Evolutionary conservation across 352 stramenopile genomes (phyloP).

Genomic region (Pythium diclinum): DNA sequence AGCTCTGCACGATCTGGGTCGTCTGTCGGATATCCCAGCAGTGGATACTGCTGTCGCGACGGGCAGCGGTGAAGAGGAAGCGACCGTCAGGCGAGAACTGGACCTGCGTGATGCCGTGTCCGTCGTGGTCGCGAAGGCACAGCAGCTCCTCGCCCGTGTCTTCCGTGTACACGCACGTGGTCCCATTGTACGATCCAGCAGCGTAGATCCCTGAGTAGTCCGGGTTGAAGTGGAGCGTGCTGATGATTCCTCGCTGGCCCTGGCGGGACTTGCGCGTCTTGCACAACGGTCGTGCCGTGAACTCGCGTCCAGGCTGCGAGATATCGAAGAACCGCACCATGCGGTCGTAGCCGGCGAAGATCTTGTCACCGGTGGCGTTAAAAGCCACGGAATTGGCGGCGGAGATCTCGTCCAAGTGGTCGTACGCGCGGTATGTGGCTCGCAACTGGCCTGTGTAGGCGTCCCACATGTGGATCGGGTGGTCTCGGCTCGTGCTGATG

Average conservation of each 20-base stretch:
- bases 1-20: conserved; percentile 61
- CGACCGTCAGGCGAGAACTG: conserved; percentile 72
- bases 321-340: conserved; percentile 84
- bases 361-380: conserved; percentile 68
- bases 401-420: conserved; percentile 86
- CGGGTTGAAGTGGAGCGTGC: conserved; percentile 75
- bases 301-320: conserved; percentile 60
- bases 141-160: conserved; percentile 64
- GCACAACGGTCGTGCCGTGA: conserved; percentile 45
- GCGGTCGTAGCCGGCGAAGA: conserved; percentile 86
- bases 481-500: conserved; percentile 78
- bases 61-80: conserved; percentile 71
- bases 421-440: conserved; percentile 76
- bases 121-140: conserved; percentile 62
- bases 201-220: conserved; percentile 84
- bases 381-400: conserved; percentile 78
- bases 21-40: conserved; percentile 84
- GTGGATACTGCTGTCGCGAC: conserved; percentile 67
- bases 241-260: conserved; percentile 77
- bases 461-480: conserved; percentile 91
- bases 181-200: conserved; percentile 78
- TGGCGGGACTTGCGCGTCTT: conserved; percentile 62
- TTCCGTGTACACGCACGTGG: conserved; percentile 84
- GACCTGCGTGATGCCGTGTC: conserved; percentile 77
- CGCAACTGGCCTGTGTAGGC: conserved; percentile 84